Evolutionary conservation across 192 early-diverging fungal genomes (phyloP).

Genomic region (Podila clonocystis): DNA sequence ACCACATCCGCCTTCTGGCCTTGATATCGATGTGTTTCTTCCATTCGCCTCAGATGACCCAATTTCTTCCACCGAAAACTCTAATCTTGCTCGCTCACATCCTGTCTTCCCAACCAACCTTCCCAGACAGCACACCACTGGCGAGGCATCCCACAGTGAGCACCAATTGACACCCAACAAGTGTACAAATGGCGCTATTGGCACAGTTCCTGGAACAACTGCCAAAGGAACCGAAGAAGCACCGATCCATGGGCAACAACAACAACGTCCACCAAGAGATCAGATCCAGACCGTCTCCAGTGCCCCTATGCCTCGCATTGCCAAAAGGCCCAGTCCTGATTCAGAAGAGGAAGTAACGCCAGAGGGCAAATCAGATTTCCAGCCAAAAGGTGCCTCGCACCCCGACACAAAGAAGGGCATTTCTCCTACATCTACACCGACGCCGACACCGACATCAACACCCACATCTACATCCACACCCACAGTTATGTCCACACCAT

Average conservation of each 20-base stretch:
- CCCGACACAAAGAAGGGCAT: too few relatives aligned
- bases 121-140: constrained; percentile 9
- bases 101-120: constrained; percentile 11
- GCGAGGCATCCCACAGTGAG: constrained; percentile 4
- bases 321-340: not conserved
- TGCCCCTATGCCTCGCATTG: not conserved
- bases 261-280: too few relatives aligned
- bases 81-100: constrained; percentile 18
- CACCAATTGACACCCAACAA: not conserved
- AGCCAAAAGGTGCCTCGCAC: too few relatives aligned
- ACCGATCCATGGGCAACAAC: too few relatives aligned
- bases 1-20: not conserved
- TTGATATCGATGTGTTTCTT: constrained; percentile 21
- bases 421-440: not conserved
- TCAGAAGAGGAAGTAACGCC: not conserved
- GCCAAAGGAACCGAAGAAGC: too few relatives aligned
- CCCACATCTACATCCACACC: too few relatives aligned
- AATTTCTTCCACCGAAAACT: constrained; percentile 27
- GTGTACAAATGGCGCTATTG: too few relatives aligned
- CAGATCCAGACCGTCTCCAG: not conserved
- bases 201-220: too few relatives aligned
- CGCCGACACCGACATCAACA: too few relatives aligned
- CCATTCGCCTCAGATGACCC: constrained; percentile 36
- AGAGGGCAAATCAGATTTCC: not conserved
- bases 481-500: too few relatives aligned